Base-by-base conservation (phyloP, 2,329 filamentous ascomycete species). In the Phialophora chinensis region DNA sequence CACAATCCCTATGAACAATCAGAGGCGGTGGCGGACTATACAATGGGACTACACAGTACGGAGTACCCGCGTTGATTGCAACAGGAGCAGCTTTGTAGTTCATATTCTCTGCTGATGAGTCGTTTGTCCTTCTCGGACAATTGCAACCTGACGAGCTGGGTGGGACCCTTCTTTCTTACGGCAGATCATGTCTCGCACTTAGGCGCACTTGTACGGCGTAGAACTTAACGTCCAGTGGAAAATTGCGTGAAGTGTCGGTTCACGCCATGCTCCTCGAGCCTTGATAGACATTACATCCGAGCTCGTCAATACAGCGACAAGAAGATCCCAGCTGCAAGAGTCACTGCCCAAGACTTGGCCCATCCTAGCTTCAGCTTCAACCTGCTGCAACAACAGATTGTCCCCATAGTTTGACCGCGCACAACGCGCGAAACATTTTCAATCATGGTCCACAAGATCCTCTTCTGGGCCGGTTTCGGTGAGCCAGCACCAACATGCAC, bases 401-500 rank as follows among this genome's bases (percentile, higher is more conserved):
- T 57, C 38, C 44, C 14, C 61, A 44, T 50, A 31, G 11, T 25
- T n/a, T 42, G 49, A 52, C 23, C 49, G 49, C 49, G 49, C 42
- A 60, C 56, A 55, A 61, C 54, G 63, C 66, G 66, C 64, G 60
- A 65, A 59, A 69, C 64, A 70, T 65, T 70, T 59, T 70, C 69
- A 70, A 74, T 65, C 58, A 83, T 83, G 81, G 80, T 83, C 72
- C 80, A 82, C 75, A 84, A 83, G 75, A 80, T 84, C 68, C 77
- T 84, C 70, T 83, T 84, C 78, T 84, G 81, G 81, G 78, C 80
- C 81, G 91, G 91, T 85, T 96, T 97, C 87, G 94, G 94, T 97
- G 88, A 76, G 86, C 69, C 64, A 33, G 12, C 20, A 35, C 35
- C 57, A 17, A 14, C 42, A n/a, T 53, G 8, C 31, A 50, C 38